Base-by-base conservation (phyloP, 495 filamentous ascomycete species). In the Xylaria sp. region DNA sequence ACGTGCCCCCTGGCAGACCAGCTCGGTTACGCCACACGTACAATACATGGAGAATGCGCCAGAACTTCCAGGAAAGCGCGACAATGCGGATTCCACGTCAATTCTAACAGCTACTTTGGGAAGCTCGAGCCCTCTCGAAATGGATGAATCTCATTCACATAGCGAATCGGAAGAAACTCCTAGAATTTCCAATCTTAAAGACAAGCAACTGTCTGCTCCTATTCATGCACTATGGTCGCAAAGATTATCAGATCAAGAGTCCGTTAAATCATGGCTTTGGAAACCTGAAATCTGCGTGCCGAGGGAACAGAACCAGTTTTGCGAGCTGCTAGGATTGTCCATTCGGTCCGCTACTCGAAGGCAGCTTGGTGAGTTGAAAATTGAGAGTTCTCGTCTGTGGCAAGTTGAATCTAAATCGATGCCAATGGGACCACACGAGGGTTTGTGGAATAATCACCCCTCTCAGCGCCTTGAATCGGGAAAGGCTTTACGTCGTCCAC, bases 91-190 rank as follows among this genome's bases (percentile, higher is more conserved):
- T 71, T 81, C 81, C 71, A 61, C 84, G 46, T 73, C 85, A 24
- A 67, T 83, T 61, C 73, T 82, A 0, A 80, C 81, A 67, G 66
- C 76, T 74, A n/a, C 78, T 78, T 68, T 86, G 0, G 82, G 84
- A 29, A 88, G 83, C 68, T 84, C 85, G 7, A 88, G 83, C 58
- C 86, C 85, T 52, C 85, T 84, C 0, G 82, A 85, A 46, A 84
- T 82, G 7, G 77, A 82, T 24, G 74, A 77, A 46, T 82, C 83
- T 3, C n/a, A 57, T n/a, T 58, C 35, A 24, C 3, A 37, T 48
- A 33, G 3, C 19, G 66, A 68, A 37, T 11, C 37, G 15, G n/a
- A 67, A 66, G 14, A 43, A 61, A 26, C 63, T 44, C 14, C 2
- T 68, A 59, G 62, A 65, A 24, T 40, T n/a, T 17, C 21, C 37